Evolutionary conservation across 177 flowering plant genomes (phyloP).

Genomic region (Vitis hybrid): DNA sequence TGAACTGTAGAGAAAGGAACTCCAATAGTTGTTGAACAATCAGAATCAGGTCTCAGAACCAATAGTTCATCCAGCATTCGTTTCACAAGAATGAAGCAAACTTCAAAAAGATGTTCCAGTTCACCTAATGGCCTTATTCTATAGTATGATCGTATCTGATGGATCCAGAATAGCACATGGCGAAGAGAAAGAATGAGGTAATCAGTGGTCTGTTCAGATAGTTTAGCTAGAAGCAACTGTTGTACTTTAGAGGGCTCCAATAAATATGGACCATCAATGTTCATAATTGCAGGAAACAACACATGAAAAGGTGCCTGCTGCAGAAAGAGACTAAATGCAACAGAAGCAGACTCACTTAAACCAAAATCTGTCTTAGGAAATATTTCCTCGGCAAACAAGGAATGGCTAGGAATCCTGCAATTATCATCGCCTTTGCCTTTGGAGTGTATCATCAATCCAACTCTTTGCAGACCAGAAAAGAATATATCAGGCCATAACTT

Average conservation of each 20-base stretch:
- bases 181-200: slow-evolving; percentile 42
- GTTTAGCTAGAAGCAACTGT: slow-evolving; percentile 53
- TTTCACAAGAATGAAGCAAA: slow-evolving; percentile 50
- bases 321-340: slow-evolving; percentile 54
- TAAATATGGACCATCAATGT: slow-evolving; percentile 22
- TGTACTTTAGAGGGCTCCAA: slow-evolving; percentile 30
- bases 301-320: slow-evolving; percentile 61
- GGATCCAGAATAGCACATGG: slow-evolving; percentile 69
- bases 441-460: slow-evolving; percentile 10
- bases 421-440: slow-evolving; percentile 19
- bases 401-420: slow-evolving; percentile 4
- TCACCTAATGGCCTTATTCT: slow-evolving; percentile 35
- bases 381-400: slow-evolving; percentile 8
- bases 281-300: slow-evolving; percentile 54
- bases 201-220: slow-evolving; percentile 38
- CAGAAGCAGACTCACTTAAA: slow-evolving; percentile 38
- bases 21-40: slow-evolving; percentile 13
- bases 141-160: slow-evolving; percentile 46
- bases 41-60: slow-evolving; percentile 29
- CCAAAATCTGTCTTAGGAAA: slow-evolving; percentile 18
- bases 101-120: slow-evolving; percentile 42
- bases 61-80: slow-evolving; percentile 37
- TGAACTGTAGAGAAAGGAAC: slow-evolving; percentile 18
- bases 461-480: slow-evolving; percentile 41
- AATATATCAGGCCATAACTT: slow-evolving; percentile 64